phyloP scores from a whole-genome alignment of 345 rosid genomes.

The Aurinia saxatilis region DNA sequence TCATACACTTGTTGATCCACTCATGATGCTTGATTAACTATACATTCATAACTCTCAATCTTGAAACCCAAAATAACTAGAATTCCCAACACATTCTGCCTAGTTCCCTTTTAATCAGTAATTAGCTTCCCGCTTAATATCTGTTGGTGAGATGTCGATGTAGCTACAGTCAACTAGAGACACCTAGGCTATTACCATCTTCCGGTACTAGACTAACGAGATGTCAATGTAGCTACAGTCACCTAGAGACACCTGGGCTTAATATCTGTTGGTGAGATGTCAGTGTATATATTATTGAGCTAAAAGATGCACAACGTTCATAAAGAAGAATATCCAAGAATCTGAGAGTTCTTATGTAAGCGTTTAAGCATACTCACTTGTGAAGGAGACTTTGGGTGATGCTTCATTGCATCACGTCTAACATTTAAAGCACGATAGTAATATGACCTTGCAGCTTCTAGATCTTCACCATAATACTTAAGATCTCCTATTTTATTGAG shows the following conservation, averaged over 20 bases:
- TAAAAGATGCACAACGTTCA: background rate
- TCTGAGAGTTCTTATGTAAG: background rate
- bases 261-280: no score
- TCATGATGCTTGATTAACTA: background rate
- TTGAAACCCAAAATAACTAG: background rate
- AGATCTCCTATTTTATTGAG: conserved; percentile 96
- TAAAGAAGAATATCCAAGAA: background rate
- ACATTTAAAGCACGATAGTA: conserved; percentile 67
- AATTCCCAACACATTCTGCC: background rate
- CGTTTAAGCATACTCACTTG: conserved; percentile 45
- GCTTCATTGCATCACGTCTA: conserved; percentile 67
- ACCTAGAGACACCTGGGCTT: no score
- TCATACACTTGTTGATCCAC: background rate
- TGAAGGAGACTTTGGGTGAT: conserved; percentile 50
- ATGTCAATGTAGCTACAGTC: no score
- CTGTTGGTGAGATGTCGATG: background rate
- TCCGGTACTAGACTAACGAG: background rate
- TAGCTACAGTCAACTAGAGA: background rate
- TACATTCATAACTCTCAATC: background rate
- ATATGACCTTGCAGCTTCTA: conserved; percentile 75
- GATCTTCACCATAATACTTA: conserved; percentile 78
- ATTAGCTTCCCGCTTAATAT: background rate
- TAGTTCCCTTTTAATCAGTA: background rate
- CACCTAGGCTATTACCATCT: background rate
- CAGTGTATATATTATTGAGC: no score